Percentiles rank a stretch among this genome's conserved stretches.
phyloP scores from a whole-genome alignment of 148 eudicot genomes.

The Limonium bicolor region DNA sequence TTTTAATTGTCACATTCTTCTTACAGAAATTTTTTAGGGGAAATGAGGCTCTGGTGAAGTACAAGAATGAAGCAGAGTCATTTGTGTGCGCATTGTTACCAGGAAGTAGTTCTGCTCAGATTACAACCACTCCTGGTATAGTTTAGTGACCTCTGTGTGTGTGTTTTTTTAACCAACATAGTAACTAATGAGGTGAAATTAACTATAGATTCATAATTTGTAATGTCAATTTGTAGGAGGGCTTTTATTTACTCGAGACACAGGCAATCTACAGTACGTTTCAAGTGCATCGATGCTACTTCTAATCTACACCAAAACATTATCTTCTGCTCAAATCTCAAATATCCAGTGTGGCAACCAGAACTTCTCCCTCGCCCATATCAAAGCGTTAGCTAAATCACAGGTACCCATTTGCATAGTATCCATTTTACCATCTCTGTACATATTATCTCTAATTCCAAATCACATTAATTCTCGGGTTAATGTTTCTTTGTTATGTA shows the following conservation, averaged over 20 bases:
- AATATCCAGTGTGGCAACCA: conserved; percentile 51
- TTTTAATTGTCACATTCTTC: background rate
- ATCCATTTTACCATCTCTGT: background rate
- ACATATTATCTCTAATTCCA: background rate
- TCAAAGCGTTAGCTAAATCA: conserved; percentile 50
- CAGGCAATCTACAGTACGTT: conserved; percentile 55
- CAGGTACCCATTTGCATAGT: conserved; percentile 61
- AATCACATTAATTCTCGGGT: background rate
- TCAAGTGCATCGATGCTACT: conserved; percentile 58
- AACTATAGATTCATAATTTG: background rate
- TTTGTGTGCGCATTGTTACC: conserved; percentile 69
- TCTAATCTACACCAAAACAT: conserved; percentile 41
- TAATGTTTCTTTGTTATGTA: conserved; percentile 6
- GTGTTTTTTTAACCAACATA: background rate
- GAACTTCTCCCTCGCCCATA: conserved; percentile 31
- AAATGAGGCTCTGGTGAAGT: conserved; percentile 32
- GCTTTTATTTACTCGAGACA: conserved; percentile 49
- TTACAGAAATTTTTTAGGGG: conserved; percentile 57
- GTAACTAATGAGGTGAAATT: background rate
- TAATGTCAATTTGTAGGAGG: conserved; percentile 39
- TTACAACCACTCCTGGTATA: conserved; percentile 70
- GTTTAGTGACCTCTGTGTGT: background rate
- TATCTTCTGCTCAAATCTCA: conserved; percentile 19
- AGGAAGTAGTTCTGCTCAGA: conserved; percentile 49
- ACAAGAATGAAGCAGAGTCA: conserved; percentile 56